A percentile compares a stretch with the other conserved stretches of the same genome.
These are phyloP conservation scores for Sanghuangporus weigelae DNA, from an alignment of 1,284 basidiomycete species.

Conservation along the genomic window DNA sequence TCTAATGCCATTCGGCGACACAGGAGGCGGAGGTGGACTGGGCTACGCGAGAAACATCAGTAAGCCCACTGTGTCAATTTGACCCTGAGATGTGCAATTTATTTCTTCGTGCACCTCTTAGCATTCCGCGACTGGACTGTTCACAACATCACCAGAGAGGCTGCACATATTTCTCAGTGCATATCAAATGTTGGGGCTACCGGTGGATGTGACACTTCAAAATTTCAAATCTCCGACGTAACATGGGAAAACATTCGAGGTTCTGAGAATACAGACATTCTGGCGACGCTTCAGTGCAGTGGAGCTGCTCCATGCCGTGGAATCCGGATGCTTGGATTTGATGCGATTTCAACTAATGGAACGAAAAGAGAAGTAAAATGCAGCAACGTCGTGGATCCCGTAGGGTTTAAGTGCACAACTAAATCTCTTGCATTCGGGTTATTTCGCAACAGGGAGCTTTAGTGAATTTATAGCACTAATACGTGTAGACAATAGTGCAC, in stretches of 20 bases:
- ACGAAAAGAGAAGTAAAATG: conserved; percentile 22
- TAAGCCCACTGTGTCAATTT: background rate
- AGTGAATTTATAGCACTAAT: background rate
- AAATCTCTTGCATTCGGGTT: too few species aligned
- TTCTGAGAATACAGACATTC: conserved; percentile 22
- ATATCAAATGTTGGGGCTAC: conserved; percentile 29
- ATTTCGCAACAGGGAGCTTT: too few species aligned
- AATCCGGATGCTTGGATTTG: conserved; percentile 25
- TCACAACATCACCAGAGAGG: conserved; percentile 22
- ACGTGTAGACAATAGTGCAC: background rate
- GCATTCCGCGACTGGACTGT: conserved; percentile 29
- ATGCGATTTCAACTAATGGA: conserved; percentile 20
- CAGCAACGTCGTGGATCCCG: conserved; percentile 24
- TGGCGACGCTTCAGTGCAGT: conserved; percentile 29
- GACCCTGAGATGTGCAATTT: background rate
- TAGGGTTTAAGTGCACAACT: conserved; percentile 27
- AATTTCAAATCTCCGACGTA: conserved; percentile 30
- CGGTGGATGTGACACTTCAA: conserved; percentile 30
- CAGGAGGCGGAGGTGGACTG: background rate
- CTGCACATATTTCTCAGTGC: conserved; percentile 30
- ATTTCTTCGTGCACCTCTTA: conserved; percentile 5
- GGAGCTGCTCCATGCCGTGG: conserved; percentile 28
- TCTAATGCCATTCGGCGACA: background rate
- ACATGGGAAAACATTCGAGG: conserved; percentile 29
- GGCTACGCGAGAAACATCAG: background rate